phyloP scores from a whole-genome alignment of 2,329 filamentous ascomycete species.

The Botrytis squamosa region DNA sequence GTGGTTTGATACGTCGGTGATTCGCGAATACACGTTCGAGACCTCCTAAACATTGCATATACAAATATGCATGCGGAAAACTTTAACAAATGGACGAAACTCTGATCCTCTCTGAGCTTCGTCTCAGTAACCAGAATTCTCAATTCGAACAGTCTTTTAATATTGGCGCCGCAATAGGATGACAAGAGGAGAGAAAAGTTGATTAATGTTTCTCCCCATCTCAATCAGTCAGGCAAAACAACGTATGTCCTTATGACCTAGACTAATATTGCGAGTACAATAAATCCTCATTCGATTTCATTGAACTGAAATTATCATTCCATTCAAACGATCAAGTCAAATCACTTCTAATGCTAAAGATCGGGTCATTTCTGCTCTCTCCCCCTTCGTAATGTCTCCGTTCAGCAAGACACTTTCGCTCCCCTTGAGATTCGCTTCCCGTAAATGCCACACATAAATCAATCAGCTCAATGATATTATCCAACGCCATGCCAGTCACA shows the following conservation, averaged over 20 bases:
- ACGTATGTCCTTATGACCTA: background rate
- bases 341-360: background rate
- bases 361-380: background rate
- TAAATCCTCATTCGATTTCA: background rate
- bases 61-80: background rate
- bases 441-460: slow-evolving; percentile 13
- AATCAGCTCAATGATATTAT: slow-evolving; percentile 17
- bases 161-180: background rate
- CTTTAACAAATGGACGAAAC: background rate
- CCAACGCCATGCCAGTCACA: slow-evolving; percentile 18
- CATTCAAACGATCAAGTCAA: background rate
- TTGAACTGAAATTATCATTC: background rate
- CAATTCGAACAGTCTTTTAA: background rate
- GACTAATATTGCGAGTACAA: background rate
- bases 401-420: background rate
- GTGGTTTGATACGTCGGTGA: background rate
- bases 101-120: background rate
- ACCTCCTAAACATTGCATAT: background rate
- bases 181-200: background rate
- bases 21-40: background rate
- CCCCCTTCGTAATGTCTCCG: background rate
- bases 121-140: background rate
- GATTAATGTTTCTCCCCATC: background rate
- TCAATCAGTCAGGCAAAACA: background rate
- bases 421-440: background rate